Percentiles rank a stretch among this genome's conserved stretches.
These are phyloP conservation scores for Solanum stenotomum DNA, from an alignment of 257 asterid genomes.

Conservation along the genomic window DNA sequence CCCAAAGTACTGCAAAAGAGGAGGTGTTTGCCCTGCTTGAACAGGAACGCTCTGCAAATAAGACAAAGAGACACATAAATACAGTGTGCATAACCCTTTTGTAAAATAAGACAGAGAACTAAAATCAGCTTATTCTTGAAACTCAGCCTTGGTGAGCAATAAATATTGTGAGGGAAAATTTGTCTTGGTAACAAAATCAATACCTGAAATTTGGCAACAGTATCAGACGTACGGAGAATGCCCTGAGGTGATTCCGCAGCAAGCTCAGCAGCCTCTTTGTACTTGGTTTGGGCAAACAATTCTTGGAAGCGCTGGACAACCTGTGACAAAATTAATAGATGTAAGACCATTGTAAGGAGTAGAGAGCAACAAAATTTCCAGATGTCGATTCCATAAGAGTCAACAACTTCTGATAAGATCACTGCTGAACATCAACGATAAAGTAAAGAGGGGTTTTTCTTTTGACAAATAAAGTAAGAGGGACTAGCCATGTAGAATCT, in stretches of 20 bases:
- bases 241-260: conserved; percentile 81
- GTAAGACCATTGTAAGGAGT: neutral
- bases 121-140: no score
- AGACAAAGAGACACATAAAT: neutral
- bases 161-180: neutral
- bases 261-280: conserved; percentile 74
- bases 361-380: neutral
- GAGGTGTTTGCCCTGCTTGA: conserved; percentile 99
- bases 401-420: neutral
- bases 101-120: no score
- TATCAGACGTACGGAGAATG: conserved; percentile 62
- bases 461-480: neutral
- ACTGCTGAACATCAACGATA: neutral
- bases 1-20: conserved; percentile 95
- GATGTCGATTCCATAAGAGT: neutral
- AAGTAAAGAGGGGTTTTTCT: neutral
- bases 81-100: neutral
- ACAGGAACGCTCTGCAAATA: conserved; percentile 92
- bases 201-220: conserved; percentile 99
- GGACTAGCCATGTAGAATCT: neutral
- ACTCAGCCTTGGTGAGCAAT: neutral
- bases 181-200: neutral
- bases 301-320: conserved; percentile 98
- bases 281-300: conserved; percentile 68
- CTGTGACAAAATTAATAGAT: conserved; percentile 20